Percentiles rank a stretch among this genome's conserved stretches.
Evolutionary conservation across 2,329 filamentous ascomycete genomes (phyloP).

Genomic region (Cryphonectria naterciae): DNA sequence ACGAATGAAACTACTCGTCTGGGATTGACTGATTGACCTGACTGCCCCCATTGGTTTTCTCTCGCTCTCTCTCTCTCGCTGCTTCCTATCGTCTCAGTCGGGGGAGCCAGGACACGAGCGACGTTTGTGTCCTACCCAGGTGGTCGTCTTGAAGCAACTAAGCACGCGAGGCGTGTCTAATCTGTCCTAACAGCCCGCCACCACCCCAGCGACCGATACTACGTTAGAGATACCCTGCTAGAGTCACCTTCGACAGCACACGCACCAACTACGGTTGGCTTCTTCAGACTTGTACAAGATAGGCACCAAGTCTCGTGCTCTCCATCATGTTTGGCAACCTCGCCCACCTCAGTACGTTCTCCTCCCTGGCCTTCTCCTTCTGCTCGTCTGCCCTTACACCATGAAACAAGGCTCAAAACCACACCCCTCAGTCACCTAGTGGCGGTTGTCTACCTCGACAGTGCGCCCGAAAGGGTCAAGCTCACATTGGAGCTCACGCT

Average conservation of each 20-base stretch:
- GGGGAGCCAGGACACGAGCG: background rate
- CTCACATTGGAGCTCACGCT: background rate
- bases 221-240: background rate
- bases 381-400: background rate
- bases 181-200: background rate
- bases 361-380: slow-evolving; percentile 11
- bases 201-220: background rate
- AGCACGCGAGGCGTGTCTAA: background rate
- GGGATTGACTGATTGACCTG: background rate
- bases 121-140: background rate
- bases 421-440: background rate
- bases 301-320: background rate
- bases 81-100: background rate
- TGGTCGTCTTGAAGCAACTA: background rate
- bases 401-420: background rate
- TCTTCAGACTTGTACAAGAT: background rate
- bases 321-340: slow-evolving; percentile 49
- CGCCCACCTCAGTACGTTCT: slow-evolving; percentile 44
- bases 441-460: background rate
- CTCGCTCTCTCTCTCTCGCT: background rate
- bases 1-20: background rate
- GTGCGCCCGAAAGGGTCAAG: background rate
- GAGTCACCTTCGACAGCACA: background rate
- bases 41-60: background rate
- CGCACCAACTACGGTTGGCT: background rate